These are phyloP conservation scores for Eurotiales sp. DNA, from an alignment of 2,329 filamentous ascomycete genomes.

Conservation along the genomic window DNA sequence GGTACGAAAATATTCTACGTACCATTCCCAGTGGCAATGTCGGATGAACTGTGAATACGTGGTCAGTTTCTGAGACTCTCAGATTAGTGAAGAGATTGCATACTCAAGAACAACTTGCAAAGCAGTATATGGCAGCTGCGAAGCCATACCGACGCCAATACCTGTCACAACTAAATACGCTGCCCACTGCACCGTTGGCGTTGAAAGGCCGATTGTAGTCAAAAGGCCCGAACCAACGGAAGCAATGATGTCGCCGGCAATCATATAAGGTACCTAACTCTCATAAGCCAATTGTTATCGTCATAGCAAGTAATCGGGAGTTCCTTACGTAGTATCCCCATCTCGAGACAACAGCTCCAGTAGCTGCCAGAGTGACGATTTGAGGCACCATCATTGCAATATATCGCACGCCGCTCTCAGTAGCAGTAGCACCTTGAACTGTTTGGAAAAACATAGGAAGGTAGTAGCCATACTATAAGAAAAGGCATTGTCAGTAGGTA, in stretches of 20 bases:
- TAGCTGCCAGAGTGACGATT: neutral
- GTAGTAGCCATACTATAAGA: neutral
- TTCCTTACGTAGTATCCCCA: conserved; percentile 3
- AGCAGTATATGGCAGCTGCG: conserved; percentile 3
- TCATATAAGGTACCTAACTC: conserved; percentile 1
- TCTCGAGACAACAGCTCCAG: neutral
- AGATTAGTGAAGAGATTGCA: neutral
- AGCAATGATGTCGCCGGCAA: neutral
- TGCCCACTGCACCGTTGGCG: neutral
- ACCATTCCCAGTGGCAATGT: conserved; percentile 7
- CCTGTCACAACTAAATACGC: conserved; percentile 3
- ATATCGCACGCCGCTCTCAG: neutral
- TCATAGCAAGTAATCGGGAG: neutral
- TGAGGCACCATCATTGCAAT: conserved; percentile 3
- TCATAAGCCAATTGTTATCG: neutral
- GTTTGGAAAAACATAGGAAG: neutral
- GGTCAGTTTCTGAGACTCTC: neutral
- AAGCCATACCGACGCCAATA: neutral
- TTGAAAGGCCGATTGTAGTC: neutral
- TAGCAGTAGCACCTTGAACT: neutral
- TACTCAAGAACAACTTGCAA: conserved; percentile 6
- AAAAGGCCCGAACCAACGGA: neutral
- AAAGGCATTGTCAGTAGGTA: neutral
- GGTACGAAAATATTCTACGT: neutral
- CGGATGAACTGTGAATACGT: neutral